Conservation (phyloP, 2,329 filamentous ascomycete genomes). For the Coleophoma crateriformis region DNA sequence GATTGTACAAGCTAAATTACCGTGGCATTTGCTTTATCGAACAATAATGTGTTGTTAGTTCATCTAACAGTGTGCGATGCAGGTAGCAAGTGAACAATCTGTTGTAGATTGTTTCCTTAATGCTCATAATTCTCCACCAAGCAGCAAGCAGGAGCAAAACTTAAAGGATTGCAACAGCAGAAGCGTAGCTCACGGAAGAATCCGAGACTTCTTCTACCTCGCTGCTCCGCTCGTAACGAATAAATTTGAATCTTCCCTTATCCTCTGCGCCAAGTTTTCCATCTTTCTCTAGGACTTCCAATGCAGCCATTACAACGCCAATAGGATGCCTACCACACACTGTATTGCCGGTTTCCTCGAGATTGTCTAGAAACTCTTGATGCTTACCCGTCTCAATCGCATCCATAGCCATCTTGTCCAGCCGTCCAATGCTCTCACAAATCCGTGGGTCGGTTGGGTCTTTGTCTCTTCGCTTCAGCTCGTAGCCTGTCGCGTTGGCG, state of each 20-base stretch:
- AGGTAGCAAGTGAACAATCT: no score
- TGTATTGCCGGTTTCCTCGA: constrained; percentile 76
- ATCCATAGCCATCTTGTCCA: constrained; percentile 80
- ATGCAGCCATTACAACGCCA: constrained; percentile 81
- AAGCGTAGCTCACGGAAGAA: constrained; percentile 92
- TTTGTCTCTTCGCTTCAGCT: constrained; percentile 23
- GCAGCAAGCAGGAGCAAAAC: no score
- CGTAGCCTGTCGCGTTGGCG: constrained; percentile 25
- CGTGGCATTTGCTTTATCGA: no score
- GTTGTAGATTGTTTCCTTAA: no score
- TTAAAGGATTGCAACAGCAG: constrained; percentile 72
- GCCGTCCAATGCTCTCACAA: constrained; percentile 74
- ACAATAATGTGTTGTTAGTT: no score
- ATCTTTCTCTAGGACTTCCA: constrained; percentile 55
- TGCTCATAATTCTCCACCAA: no score
- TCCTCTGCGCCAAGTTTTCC: constrained; percentile 29
- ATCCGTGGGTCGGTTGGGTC: constrained; percentile 48
- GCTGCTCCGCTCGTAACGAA: constrained; percentile 83
- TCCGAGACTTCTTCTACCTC: constrained; percentile 62
- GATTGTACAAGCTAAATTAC: no score
- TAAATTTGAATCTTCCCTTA: constrained; percentile 55
- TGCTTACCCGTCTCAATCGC: constrained; percentile 76
- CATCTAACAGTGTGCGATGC: no score
- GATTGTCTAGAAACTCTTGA: constrained; percentile 59
- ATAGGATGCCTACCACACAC: constrained; percentile 95